Percentiles rank a stretch among this genome's conserved stretches.
Conservation (phyloP, 495 filamentous ascomycete species). For the Cudoniella acicularis region DNA sequence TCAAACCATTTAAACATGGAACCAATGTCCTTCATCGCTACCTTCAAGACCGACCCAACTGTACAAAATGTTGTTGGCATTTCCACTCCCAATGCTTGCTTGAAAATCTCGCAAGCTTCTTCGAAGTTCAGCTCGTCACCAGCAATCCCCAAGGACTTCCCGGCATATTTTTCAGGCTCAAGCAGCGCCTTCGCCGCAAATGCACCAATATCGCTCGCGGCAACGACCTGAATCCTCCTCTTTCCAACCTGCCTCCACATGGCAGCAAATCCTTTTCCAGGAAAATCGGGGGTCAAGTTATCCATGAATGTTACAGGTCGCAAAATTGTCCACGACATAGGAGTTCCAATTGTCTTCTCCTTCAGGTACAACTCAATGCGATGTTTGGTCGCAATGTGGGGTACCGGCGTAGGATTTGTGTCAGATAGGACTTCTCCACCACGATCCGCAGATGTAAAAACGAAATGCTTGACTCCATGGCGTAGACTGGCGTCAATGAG, state of each 20-base stretch:
- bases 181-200: slow-evolving; percentile 60
- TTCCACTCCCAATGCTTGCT: slow-evolving; percentile 33
- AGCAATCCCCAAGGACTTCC: slow-evolving; percentile 38
- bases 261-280: slow-evolving; percentile 57
- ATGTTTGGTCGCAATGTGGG: slow-evolving; percentile 66
- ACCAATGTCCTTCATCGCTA: slow-evolving; percentile 30
- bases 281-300: slow-evolving; percentile 54
- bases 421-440: slow-evolving; percentile 54
- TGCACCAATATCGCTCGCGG: slow-evolving; percentile 57
- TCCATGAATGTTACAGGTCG: slow-evolving; percentile 69
- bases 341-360: slow-evolving; percentile 23
- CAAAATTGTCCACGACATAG: slow-evolving; percentile 58
- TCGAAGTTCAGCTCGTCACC: slow-evolving; percentile 44
- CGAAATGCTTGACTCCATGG: slow-evolving; percentile 58
- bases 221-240: slow-evolving; percentile 54
- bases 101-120: slow-evolving; percentile 34
- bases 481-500: slow-evolving; percentile 60
- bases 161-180: slow-evolving; percentile 33
- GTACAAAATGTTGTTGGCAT: slow-evolving; percentile 36
- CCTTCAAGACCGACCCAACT: slow-evolving; percentile 37
- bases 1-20: slow-evolving; percentile 46
- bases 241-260: slow-evolving; percentile 42
- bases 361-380: slow-evolving; percentile 60
- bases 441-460: slow-evolving; percentile 68
- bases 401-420: slow-evolving; percentile 55